Percentiles rank a stretch among this genome's conserved stretches.
Conservation (phyloP, 2,329 filamentous ascomycete species). For the Microdochium nivale region DNA sequence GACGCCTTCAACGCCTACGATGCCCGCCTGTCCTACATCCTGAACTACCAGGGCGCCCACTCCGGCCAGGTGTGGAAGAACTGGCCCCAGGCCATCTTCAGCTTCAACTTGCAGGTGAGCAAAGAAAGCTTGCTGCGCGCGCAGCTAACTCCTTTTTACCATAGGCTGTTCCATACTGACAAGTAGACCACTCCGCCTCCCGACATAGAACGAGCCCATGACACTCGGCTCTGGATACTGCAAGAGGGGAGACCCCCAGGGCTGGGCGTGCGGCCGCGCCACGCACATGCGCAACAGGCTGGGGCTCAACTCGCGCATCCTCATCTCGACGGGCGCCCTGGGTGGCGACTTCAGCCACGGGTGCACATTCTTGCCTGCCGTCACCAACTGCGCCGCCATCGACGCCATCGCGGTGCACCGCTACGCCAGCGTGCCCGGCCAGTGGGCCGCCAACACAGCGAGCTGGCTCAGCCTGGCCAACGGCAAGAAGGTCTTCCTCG, state of each 20-base stretch:
- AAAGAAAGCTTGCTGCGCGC: no score
- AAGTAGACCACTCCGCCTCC: neutral
- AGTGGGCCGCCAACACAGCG: constrained; percentile 14
- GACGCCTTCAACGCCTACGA: constrained; percentile 20
- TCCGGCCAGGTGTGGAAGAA: constrained; percentile 21
- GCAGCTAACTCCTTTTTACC: no score
- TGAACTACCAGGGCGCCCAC: constrained; percentile 20
- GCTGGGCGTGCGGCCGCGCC: constrained; percentile 22
- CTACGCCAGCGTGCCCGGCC: constrained; percentile 14
- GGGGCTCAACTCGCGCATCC: constrained; percentile 16
- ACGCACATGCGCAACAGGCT: constrained; percentile 16
- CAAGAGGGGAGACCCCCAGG: constrained; percentile 9
- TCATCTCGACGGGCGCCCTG: constrained; percentile 20
- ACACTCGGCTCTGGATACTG: constrained; percentile 13
- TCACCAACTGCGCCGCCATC: constrained; percentile 16
- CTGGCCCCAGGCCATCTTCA: constrained; percentile 21
- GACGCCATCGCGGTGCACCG: constrained; percentile 19
- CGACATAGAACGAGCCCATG: constrained; percentile 20
- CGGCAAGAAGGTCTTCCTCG: constrained; percentile 20
- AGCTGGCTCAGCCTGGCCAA: constrained; percentile 13
- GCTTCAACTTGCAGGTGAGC: constrained; percentile 20
- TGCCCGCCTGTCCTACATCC: constrained; percentile 17
- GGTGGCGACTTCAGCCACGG: constrained; percentile 20
- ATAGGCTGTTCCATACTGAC: no score
- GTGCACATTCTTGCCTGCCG: constrained; percentile 16